Evolutionary conservation across 2,329 filamentous ascomycete species (phyloP).

Genomic region (Pseudofabraea citricarpa): DNA sequence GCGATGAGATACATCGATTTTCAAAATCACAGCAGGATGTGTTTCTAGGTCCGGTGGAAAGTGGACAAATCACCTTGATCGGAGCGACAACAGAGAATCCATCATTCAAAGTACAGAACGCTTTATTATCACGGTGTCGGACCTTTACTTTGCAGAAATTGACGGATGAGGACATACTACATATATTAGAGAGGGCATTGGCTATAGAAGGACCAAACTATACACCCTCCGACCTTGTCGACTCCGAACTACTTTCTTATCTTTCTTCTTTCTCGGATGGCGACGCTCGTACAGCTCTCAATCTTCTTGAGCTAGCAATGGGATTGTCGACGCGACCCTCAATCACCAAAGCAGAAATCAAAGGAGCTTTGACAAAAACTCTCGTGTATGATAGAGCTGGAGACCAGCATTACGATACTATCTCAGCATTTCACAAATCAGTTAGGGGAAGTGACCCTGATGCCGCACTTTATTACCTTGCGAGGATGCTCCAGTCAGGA

Average conservation of each 20-base stretch:
- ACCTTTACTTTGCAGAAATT: constrained; percentile 84
- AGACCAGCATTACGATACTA: constrained; percentile 96
- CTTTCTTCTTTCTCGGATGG: constrained; percentile 85
- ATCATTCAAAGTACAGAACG: constrained; percentile 85
- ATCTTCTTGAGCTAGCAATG: constrained; percentile 85
- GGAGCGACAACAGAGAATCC: constrained; percentile 97
- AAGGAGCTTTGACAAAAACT: constrained; percentile 80
- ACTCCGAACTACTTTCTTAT: constrained; percentile 73
- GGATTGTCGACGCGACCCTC: constrained; percentile 61
- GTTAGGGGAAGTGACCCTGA: constrained; percentile 83
- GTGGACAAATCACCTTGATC: constrained; percentile 84
- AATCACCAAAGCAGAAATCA: constrained; percentile 73
- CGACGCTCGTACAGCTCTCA: constrained; percentile 87
- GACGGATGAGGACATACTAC: constrained; percentile 62
- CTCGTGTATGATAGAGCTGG: constrained; percentile 92
- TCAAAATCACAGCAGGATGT: constrained; percentile 89
- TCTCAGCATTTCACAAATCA: constrained; percentile 95
- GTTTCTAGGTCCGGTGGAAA: constrained; percentile 88
- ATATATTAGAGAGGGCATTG: constrained; percentile 74
- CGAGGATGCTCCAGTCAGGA: constrained; percentile 90
- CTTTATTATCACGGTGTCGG: constrained; percentile 81
- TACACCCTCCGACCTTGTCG: constrained; percentile 53
- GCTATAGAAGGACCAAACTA: constrained; percentile 45
- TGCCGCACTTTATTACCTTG: constrained; percentile 89
- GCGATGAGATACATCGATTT: constrained; percentile 67